phyloP scores from a whole-genome alignment of 2,329 filamentous ascomycete genomes.

The Aspergillus latus region DNA sequence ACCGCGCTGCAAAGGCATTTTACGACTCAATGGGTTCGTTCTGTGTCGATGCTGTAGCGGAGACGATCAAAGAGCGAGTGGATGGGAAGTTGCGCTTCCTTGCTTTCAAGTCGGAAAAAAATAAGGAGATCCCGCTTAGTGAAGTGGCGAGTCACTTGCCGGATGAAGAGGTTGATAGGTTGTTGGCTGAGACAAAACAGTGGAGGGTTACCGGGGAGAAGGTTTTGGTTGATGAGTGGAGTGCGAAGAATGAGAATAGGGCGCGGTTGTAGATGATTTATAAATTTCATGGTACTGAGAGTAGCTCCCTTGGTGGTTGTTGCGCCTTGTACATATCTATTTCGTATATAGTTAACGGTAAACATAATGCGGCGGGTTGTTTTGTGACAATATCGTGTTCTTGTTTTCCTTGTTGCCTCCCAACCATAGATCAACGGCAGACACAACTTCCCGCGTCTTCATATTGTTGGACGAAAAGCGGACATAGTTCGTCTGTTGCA shows the following conservation, averaged over 20 bases:
- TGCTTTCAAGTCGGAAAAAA: conserved; percentile 29
- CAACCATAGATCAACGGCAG: too few species aligned
- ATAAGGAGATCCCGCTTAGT: conserved; percentile 35
- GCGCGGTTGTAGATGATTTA: conserved; percentile 22
- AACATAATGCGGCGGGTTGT: too few species aligned
- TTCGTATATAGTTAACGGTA: neutral
- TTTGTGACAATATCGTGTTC: too few species aligned
- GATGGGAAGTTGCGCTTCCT: conserved; percentile 35
- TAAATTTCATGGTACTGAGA: neutral
- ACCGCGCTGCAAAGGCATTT: conserved; percentile 52
- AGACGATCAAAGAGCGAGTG: conserved; percentile 19
- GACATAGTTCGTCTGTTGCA: too few species aligned
- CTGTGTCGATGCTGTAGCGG: conserved; percentile 35
- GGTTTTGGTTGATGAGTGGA: conserved; percentile 33
- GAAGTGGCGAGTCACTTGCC: conserved; percentile 29
- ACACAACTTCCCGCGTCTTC: too few species aligned
- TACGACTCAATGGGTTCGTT: conserved; percentile 60
- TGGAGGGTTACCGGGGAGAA: conserved; percentile 39
- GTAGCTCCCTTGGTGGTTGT: too few species aligned
- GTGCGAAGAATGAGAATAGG: conserved; percentile 19
- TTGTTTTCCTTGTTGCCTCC: too few species aligned
- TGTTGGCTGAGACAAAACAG: conserved; percentile 29
- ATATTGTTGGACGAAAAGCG: too few species aligned
- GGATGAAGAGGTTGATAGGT: conserved; percentile 38
- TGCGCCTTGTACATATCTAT: neutral